Evolutionary conservation across 169 alveolate genomes (phyloP).

Genomic region (Cryptosporidium xiaoi): DNA sequence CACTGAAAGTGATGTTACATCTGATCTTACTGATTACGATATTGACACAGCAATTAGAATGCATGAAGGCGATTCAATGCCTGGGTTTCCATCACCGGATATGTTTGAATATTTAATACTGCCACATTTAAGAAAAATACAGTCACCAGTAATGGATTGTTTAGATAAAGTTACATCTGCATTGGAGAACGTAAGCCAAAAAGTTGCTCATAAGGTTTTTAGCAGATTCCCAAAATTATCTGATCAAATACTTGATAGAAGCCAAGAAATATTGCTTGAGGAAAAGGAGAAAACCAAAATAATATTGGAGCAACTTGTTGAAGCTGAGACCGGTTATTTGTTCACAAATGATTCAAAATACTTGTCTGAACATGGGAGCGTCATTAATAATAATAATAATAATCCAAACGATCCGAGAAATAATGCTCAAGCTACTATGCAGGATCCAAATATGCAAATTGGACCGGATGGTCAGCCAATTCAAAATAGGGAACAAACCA

Average conservation of each 20-base stretch:
- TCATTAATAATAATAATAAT: slow-evolving; percentile 74
- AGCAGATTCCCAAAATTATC: slow-evolving; percentile 92
- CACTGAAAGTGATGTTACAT: slow-evolving; percentile 83
- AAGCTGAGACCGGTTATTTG: slow-evolving; percentile 91
- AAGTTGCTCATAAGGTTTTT: slow-evolving; percentile 91
- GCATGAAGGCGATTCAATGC: slow-evolving; percentile 98
- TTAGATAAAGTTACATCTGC: slow-evolving; percentile 85
- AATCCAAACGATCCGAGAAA: slow-evolving; percentile 75
- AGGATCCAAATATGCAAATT: slow-evolving; percentile 34
- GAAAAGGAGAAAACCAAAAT: slow-evolving; percentile 90
- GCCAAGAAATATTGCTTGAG: slow-evolving; percentile 85
- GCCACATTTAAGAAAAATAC: slow-evolving; percentile 93
- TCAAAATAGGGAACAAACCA: slow-evolving; percentile 43
- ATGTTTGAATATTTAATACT: slow-evolving; percentile 94
- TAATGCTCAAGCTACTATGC: slow-evolving; percentile 19
- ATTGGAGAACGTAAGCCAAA: slow-evolving; percentile 89
- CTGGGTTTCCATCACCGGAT: slow-evolving; percentile 98
- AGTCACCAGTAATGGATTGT: slow-evolving; percentile 89
- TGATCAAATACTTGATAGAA: slow-evolving; percentile 89
- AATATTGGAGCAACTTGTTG: slow-evolving; percentile 89
- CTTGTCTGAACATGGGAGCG: slow-evolving; percentile 85
- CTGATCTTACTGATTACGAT: slow-evolving; percentile 91
- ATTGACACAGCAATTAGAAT: slow-evolving; percentile 95
- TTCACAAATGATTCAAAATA: slow-evolving; percentile 95
- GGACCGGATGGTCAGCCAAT: slow-evolving; percentile 73